Conservation (phyloP, 208 protist genomes). For the Leishmania amazonensis region DNA sequence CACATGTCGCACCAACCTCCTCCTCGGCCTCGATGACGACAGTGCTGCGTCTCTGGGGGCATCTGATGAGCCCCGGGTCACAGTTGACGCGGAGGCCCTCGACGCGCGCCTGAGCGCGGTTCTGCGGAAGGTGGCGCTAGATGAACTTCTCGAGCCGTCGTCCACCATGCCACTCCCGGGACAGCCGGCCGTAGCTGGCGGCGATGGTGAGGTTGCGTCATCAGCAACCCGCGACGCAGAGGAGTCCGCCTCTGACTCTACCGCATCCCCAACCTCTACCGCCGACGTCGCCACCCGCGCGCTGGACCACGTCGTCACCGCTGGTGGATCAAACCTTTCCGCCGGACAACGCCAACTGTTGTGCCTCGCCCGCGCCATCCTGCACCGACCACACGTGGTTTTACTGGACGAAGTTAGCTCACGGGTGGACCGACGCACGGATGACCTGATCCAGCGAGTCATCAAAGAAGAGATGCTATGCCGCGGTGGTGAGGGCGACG, state of each 20-base stretch:
- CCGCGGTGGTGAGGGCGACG: conserved; percentile 16
- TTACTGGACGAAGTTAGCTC: conserved; percentile 97
- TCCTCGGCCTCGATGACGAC: conserved; percentile 46
- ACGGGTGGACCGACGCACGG: conserved; percentile 76
- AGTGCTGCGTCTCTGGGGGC: background rate
- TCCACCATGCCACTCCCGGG: background rate
- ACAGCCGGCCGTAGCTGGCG: conserved; percentile 4
- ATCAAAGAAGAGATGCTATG: conserved; percentile 75
- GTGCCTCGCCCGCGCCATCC: conserved; percentile 95
- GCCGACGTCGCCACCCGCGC: conserved; percentile 22
- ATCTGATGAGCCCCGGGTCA: background rate
- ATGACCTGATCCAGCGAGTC: conserved; percentile 92
- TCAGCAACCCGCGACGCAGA: background rate
- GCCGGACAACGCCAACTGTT: conserved; percentile 96
- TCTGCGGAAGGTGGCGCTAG: conserved; percentile 44
- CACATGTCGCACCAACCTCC: conserved; percentile 95
- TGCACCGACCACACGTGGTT: conserved; percentile 88
- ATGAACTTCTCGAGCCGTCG: conserved; percentile 42
- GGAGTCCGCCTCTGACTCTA: background rate
- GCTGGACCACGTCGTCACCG: conserved; percentile 66
- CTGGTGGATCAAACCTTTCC: conserved; percentile 88
- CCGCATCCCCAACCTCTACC: background rate
- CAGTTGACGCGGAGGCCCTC: background rate
- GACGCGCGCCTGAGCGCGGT: conserved; percentile 49
- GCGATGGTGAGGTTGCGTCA: conserved; percentile 3